These are phyloP conservation scores for Xylaria intraflava DNA, from an alignment of 495 filamentous ascomycete genomes.

Conservation along the genomic window DNA sequence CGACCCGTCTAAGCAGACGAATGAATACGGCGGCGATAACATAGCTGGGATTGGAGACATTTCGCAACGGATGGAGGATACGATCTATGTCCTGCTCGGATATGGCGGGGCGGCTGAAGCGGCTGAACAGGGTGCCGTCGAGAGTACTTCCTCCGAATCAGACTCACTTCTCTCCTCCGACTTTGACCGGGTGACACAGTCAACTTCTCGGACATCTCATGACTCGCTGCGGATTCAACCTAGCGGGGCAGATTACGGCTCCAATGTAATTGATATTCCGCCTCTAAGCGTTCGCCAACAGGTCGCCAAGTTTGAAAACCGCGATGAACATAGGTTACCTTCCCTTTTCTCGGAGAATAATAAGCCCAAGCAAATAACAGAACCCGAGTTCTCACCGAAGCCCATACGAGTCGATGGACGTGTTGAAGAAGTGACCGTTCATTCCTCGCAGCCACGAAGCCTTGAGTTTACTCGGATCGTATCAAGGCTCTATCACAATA, in stretches of 20 bases:
- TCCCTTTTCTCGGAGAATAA: background rate
- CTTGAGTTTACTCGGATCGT: background rate
- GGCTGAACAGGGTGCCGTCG: background rate
- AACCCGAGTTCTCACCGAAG: background rate
- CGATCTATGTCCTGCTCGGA: slow-evolving; percentile 6
- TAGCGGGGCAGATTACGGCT: background rate
- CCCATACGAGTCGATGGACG: background rate
- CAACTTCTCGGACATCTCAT: background rate
- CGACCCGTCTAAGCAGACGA: background rate
- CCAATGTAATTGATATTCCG: background rate
- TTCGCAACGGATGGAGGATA: slow-evolving; percentile 2
- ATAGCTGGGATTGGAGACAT: background rate
- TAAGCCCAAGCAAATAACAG: background rate
- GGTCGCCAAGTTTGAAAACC: background rate
- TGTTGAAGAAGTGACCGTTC: background rate
- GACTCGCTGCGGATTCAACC: background rate
- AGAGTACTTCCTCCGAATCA: background rate
- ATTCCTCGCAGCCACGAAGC: background rate
- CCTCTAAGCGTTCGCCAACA: background rate
- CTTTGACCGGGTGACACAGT: slow-evolving; percentile 1
- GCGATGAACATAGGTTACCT: background rate
- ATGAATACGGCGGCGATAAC: background rate
- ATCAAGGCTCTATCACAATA: background rate
- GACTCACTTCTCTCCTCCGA: background rate
- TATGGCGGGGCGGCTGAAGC: background rate